Conservation (phyloP, 83 land plant species). For the Isoetes engelmannii region DNA sequence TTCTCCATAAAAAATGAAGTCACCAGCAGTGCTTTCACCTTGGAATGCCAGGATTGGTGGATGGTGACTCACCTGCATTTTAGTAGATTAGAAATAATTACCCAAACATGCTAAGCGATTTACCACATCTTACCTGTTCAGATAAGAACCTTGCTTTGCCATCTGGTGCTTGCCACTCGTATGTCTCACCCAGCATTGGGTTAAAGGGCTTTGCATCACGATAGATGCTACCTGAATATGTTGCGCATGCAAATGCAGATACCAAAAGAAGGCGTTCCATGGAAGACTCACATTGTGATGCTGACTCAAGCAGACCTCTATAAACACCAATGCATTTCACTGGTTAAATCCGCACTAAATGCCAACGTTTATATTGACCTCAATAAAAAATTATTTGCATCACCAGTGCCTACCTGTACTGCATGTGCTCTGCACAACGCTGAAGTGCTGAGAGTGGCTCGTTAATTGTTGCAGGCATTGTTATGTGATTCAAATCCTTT, state of each 20-base stretch:
- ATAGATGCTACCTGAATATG: slow-evolving; percentile 37
- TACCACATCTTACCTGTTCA: slow-evolving; percentile 30
- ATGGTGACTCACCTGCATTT: slow-evolving; percentile 40
- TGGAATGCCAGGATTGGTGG: slow-evolving; percentile 44
- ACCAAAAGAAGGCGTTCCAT: slow-evolving; percentile 35
- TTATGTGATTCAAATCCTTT: slow-evolving; percentile 40
- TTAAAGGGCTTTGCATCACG: slow-evolving; percentile 47
- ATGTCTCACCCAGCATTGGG: slow-evolving; percentile 44
- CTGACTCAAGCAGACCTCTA: slow-evolving; percentile 35
- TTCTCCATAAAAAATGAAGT: slow-evolving; percentile 36
- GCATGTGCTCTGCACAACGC: slow-evolving; percentile 43
- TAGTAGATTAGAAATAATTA: neutral
- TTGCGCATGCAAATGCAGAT: slow-evolving; percentile 44
- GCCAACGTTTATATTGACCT: too few relatives aligned
- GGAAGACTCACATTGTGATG: slow-evolving; percentile 26
- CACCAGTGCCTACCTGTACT: slow-evolving; percentile 23
- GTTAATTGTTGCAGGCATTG: slow-evolving; percentile 46
- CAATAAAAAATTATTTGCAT: neutral
- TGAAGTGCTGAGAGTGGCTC: slow-evolving; percentile 47
- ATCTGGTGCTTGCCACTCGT: slow-evolving; percentile 38
- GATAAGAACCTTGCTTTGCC: slow-evolving; percentile 30
- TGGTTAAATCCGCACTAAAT: neutral
- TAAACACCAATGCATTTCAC: neutral
- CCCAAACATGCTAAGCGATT: neutral
- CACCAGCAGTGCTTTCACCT: slow-evolving; percentile 18